Evolutionary conservation across 305 asterid species (phyloP).

Genomic region (Fraxinus ornus): DNA sequence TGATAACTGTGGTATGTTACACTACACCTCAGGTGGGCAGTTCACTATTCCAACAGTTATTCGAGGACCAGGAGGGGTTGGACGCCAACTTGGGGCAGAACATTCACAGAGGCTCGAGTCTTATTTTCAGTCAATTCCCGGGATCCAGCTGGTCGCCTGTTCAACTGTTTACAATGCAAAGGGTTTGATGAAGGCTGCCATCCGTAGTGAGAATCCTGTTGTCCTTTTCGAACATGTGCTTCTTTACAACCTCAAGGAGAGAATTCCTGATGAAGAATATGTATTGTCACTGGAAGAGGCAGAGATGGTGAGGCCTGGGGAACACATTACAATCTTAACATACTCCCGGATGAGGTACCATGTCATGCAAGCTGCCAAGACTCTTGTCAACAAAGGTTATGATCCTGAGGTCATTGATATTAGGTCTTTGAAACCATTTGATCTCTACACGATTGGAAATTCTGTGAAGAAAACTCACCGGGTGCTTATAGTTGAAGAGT

Average conservation of each 20-base stretch:
- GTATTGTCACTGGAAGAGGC: slow-evolving; percentile 70
- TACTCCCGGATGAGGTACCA: slow-evolving; percentile 89
- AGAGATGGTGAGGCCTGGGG: slow-evolving; percentile 83
- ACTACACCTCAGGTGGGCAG: slow-evolving; percentile 88
- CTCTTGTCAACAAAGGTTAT: slow-evolving; percentile 71
- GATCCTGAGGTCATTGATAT: slow-evolving; percentile 86
- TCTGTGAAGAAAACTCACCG: slow-evolving; percentile 83
- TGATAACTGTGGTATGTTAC: slow-evolving; percentile 83
- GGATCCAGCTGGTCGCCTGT: slow-evolving; percentile 84
- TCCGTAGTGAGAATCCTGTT: slow-evolving; percentile 80
- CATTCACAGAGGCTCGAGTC: slow-evolving; percentile 85
- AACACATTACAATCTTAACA: slow-evolving; percentile 65
- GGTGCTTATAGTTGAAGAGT: slow-evolving; percentile 77
- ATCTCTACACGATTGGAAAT: slow-evolving; percentile 69
- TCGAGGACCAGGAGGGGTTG: slow-evolving; percentile 90
- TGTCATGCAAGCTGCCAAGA: slow-evolving; percentile 89
- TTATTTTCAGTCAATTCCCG: slow-evolving; percentile 79
- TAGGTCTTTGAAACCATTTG: slow-evolving; percentile 83
- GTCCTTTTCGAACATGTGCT: slow-evolving; percentile 79
- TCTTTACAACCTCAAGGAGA: slow-evolving; percentile 79
- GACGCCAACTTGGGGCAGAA: slow-evolving; percentile 85
- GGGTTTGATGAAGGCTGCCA: slow-evolving; percentile 84
- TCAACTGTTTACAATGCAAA: slow-evolving; percentile 82
- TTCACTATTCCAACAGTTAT: slow-evolving; percentile 76
- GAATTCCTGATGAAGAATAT: slow-evolving; percentile 76